Conservation (phyloP, 2,329 filamentous ascomycete genomes). For the Fusarium transvaalense region DNA sequence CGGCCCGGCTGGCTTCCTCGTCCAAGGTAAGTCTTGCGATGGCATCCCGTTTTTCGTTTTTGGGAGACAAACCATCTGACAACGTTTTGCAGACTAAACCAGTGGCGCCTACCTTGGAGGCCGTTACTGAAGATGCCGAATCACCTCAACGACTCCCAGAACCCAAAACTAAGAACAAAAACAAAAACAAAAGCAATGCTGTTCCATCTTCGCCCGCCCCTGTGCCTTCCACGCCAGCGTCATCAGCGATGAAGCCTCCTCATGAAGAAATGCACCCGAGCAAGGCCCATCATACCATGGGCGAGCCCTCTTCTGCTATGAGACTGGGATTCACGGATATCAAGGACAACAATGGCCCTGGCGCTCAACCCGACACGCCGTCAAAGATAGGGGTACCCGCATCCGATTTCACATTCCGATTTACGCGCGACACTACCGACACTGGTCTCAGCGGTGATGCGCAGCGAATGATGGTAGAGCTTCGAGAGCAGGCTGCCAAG, state of each 20-base stretch:
- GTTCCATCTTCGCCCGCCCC: slow-evolving; percentile 54
- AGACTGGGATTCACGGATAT: slow-evolving; percentile 86
- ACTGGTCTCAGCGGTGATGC: slow-evolving; percentile 71
- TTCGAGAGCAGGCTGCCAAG: slow-evolving; percentile 77
- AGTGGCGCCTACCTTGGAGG: slow-evolving; percentile 52
- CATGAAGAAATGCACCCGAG: slow-evolving; percentile 92
- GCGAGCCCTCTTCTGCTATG: slow-evolving; percentile 81
- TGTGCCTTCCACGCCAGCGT: slow-evolving; percentile 69
- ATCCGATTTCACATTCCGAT: slow-evolving; percentile 76
- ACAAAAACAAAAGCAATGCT: slow-evolving; percentile 48
- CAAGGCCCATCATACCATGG: slow-evolving; percentile 81
- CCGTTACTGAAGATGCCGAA: slow-evolving; percentile 61
- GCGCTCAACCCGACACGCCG: slow-evolving; percentile 69
- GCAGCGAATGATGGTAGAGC: slow-evolving; percentile 71
- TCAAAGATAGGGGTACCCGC: slow-evolving; percentile 68
- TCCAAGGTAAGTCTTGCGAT: slow-evolving; percentile 53
- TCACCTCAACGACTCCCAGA: slow-evolving; percentile 48
- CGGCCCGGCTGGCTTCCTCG: slow-evolving; percentile 57
- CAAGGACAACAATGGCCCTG: slow-evolving; percentile 58
- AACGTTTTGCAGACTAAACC: slow-evolving; percentile 48
- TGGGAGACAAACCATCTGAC: slow-evolving; percentile 27
- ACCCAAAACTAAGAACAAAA: slow-evolving; percentile 46
- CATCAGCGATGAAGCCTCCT: slow-evolving; percentile 75
- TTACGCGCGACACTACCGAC: slow-evolving; percentile 66
- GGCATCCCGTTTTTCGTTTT: slow-evolving; percentile 16